Conservation (phyloP, 345 rosid genomes). For the Excoecaria agallocha region DNA sequence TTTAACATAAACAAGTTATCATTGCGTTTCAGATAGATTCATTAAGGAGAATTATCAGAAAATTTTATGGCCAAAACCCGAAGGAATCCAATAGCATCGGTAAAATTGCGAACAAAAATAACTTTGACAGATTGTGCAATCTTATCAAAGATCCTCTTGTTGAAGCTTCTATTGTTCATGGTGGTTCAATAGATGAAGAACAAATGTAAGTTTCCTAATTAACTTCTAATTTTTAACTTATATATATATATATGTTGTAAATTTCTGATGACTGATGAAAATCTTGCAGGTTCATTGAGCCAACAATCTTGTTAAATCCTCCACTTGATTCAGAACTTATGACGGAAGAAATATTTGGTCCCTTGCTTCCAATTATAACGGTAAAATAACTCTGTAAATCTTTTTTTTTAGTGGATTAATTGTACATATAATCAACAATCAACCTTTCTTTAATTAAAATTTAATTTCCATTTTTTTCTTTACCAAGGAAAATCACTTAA, state of each 20-base stretch:
- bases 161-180: slow-evolving; percentile 54
- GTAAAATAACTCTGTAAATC: slow-evolving; percentile 22
- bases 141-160: slow-evolving; percentile 61
- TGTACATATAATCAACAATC: not conserved
- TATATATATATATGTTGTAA: not conserved
- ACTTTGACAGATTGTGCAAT: slow-evolving; percentile 52
- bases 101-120: slow-evolving; percentile 47
- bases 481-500: not conserved
- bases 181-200: slow-evolving; percentile 67
- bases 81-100: slow-evolving; percentile 48
- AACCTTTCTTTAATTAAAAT: not conserved
- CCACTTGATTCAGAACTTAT: slow-evolving; percentile 63
- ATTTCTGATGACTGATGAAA: not conserved
- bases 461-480: no score
- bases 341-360: slow-evolving; percentile 65
- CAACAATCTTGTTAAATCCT: slow-evolving; percentile 63
- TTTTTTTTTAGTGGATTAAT: not conserved
- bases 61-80: slow-evolving; percentile 59
- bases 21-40: slow-evolving; percentile 54
- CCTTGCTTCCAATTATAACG: slow-evolving; percentile 65
- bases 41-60: slow-evolving; percentile 43
- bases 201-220: slow-evolving; percentile 40
- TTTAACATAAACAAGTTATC: not conserved
- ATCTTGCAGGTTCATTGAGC: slow-evolving; percentile 50
- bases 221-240: not conserved